Conservation (phyloP, 495 filamentous ascomycete genomes). For the Chaetomium cochliodes region DNA sequence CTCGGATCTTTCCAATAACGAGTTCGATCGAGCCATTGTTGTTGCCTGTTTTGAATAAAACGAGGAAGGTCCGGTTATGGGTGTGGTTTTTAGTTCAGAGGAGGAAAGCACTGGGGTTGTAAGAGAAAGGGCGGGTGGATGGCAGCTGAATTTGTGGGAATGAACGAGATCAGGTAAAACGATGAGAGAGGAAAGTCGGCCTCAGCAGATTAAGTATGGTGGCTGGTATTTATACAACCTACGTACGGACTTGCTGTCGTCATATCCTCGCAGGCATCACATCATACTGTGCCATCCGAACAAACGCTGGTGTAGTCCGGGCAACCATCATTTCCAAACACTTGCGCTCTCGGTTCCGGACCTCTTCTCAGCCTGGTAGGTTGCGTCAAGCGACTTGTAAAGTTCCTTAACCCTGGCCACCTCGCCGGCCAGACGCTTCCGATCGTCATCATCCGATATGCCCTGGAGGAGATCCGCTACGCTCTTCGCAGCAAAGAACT, state of each 20-base stretch:
- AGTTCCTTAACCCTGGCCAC: slow-evolving; percentile 38
- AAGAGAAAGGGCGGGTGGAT: background rate
- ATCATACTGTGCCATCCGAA: too few relatives aligned
- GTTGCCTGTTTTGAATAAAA: background rate
- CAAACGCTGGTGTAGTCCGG: background rate
- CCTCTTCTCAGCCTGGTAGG: slow-evolving; percentile 40
- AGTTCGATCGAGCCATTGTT: background rate
- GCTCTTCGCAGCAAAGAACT: slow-evolving; percentile 44
- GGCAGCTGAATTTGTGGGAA: background rate
- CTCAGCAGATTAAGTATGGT: too few relatives aligned
- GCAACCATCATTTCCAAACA: slow-evolving; percentile 40
- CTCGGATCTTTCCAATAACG: background rate
- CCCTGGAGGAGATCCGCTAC: slow-evolving; percentile 35
- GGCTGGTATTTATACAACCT: too few relatives aligned
- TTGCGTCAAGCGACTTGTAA: slow-evolving; percentile 39
- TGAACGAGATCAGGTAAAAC: too few relatives aligned
- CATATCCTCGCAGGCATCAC: too few relatives aligned
- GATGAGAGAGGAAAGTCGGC: too few relatives aligned
- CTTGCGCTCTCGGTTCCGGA: slow-evolving; percentile 39
- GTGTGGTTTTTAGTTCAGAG: background rate
- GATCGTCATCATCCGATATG: slow-evolving; percentile 29
- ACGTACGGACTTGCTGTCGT: too few relatives aligned
- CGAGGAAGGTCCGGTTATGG: background rate
- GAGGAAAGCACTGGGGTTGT: background rate
- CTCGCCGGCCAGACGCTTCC: slow-evolving; percentile 28